phyloP scores from a whole-genome alignment of 1,284 basidiomycete species.

The Apiotrichum domesticum region DNA sequence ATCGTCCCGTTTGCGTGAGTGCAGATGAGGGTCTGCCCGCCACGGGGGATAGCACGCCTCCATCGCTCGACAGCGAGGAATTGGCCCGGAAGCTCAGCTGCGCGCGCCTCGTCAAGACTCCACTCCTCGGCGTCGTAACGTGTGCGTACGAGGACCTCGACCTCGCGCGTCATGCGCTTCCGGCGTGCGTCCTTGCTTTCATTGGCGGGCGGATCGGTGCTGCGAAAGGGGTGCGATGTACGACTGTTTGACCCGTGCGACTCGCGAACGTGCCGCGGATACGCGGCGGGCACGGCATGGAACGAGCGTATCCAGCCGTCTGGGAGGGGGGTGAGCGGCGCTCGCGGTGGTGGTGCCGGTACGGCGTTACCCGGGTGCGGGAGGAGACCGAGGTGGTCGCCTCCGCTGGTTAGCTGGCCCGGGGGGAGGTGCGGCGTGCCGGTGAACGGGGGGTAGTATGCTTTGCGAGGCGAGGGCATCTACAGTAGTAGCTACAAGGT shows the following conservation, averaged over 20 bases:
- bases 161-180: conserved; percentile 25
- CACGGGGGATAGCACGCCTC: conserved; percentile 2
- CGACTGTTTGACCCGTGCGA: neutral
- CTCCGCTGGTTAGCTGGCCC: neutral
- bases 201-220: neutral
- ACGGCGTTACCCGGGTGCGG: neutral
- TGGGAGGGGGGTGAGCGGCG: conserved; percentile 12
- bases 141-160: neutral
- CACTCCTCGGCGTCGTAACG: conserved; percentile 12
- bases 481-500: too few species aligned
- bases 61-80: conserved; percentile 17
- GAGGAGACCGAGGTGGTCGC: neutral
- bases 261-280: neutral
- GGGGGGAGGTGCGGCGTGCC: neutral
- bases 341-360: neutral
- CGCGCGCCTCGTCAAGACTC: conserved; percentile 4
- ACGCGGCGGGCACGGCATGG: conserved; percentile 1
- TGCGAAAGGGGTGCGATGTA: neutral
- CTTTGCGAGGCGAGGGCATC: neutral
- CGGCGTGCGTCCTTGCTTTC: conserved; percentile 29
- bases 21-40: conserved; percentile 10
- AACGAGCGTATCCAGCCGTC: conserved; percentile 9
- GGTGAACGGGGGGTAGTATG: conserved; percentile 1
- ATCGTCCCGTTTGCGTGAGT: conserved; percentile 15
- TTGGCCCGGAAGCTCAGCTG: conserved; percentile 3